A percentile compares a stretch with the other conserved stretches of the same genome.
Conservation (phyloP, 1,284 basidiomycete genomes). For the Sanguinoderma infundibulare region DNA sequence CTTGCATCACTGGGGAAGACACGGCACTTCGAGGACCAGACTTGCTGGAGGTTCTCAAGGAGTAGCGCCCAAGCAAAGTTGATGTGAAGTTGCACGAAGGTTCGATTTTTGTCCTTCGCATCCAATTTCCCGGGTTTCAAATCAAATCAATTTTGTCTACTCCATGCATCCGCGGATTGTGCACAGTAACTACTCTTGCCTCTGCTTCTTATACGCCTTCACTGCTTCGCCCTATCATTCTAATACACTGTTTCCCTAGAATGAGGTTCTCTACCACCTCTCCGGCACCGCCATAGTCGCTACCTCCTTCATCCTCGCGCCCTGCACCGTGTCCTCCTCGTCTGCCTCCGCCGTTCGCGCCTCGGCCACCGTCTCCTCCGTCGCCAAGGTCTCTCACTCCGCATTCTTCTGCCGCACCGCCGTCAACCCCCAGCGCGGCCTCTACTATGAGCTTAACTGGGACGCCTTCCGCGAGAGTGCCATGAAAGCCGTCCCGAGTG, state of each 20-base stretch:
- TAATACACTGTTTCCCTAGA: slow-evolving; percentile 40
- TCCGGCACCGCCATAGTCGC: slow-evolving; percentile 49
- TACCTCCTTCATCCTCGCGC: slow-evolving; percentile 53
- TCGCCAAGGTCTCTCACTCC: slow-evolving; percentile 17
- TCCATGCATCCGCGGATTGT: too few species aligned
- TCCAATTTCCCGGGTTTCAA: too few species aligned
- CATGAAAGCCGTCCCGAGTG: slow-evolving; percentile 35
- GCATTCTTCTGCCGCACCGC: slow-evolving; percentile 63
- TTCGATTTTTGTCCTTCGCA: too few species aligned
- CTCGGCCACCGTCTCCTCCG: neutral
- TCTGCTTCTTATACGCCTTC: too few species aligned
- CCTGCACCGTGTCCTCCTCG: slow-evolving; percentile 49
- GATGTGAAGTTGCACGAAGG: too few species aligned
- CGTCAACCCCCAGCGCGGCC: slow-evolving; percentile 57
- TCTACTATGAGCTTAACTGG: slow-evolving; percentile 71
- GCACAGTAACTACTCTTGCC: too few species aligned
- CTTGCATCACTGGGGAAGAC: too few species aligned
- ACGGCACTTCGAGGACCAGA: too few species aligned
- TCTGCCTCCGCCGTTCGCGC: slow-evolving; percentile 14
- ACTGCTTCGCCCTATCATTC: too few species aligned
- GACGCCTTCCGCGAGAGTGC: slow-evolving; percentile 47
- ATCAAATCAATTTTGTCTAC: too few species aligned
- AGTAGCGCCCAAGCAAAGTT: too few species aligned
- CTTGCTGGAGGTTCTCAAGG: too few species aligned
- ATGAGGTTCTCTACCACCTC: slow-evolving; percentile 73